Base-by-base conservation (phyloP, 805 yeast genomes). In the Saturnispora zaruensis region DNA sequence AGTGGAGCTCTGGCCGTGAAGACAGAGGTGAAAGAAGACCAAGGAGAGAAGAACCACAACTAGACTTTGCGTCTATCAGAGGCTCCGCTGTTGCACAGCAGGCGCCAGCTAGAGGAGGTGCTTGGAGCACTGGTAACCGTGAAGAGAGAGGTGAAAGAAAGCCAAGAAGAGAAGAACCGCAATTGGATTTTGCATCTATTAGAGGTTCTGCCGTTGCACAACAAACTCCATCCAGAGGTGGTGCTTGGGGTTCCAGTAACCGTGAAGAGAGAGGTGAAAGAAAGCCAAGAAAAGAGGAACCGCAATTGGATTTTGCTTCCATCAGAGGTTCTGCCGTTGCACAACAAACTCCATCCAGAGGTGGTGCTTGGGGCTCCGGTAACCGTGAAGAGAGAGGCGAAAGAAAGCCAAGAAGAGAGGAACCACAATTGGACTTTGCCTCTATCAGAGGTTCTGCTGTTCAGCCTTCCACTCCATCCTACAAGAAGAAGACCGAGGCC, bases 61-160 rank as follows among this genome's bases (percentile, higher is more conserved):
- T 81, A 48, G 88, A 83, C 66, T 81, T 87, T 79, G 69, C 73
- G 48, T 53, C 71, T 14, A 78, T 73, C 41, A 69, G 79, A 61
- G 60, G 50, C 8, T 47, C 50, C 9, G 26, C 34, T 23, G 42
- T 38, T 11, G 41, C 33, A 32, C 49, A 46, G 32, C 28, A 24
- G 13, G 28, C 26, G 13, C 45, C 44, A 23, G 4, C 32, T 18
- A 41, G 43, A 47, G 43, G 44, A 13, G 44, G 44, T 14, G 44
- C 40, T n/a, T 32, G 49, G 33, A 40, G 40, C 13, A n/a, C 28
- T 23, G n/a, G 18, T 13, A 41, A 36, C 50, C 43, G 52, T 33
- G 28, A 53, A 52, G 49, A 51, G 51, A 45, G 46, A 46, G 38
- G 48, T 48, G 50, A 32, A 28, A 41, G 44, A 41, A 24, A 51